A percentile compares a stretch with the other conserved stretches of the same genome.
phyloP scores from a whole-genome alignment of 2,329 filamentous ascomycete genomes.

The Nemania sp. region DNA sequence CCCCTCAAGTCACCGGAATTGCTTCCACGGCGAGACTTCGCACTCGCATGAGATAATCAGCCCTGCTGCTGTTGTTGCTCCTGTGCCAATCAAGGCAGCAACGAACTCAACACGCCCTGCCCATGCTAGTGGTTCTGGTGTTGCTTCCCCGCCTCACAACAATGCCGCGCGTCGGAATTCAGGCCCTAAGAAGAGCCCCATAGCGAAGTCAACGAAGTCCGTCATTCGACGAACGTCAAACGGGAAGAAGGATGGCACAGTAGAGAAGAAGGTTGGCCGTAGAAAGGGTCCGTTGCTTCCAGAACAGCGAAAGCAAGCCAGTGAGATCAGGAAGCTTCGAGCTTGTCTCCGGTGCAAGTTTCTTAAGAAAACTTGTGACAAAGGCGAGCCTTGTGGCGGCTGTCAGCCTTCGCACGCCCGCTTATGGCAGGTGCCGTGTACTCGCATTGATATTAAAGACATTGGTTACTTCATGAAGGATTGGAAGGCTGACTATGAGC shows the following conservation, averaged over 20 bases:
- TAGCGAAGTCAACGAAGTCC: constrained; percentile 84
- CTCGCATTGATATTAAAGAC: constrained; percentile 98
- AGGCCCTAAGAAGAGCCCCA: constrained; percentile 80
- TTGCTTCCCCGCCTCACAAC: constrained; percentile 68
- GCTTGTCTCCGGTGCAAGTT: constrained; percentile 98
- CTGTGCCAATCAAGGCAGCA: constrained; percentile 75
- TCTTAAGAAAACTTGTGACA: constrained; percentile 98
- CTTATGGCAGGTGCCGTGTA: constrained; percentile 97
- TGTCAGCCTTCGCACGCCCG: constrained; percentile 96
- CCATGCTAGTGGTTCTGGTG: constrained; percentile 70
- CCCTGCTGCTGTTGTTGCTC: constrained; percentile 74
- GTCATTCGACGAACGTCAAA: constrained; percentile 82
- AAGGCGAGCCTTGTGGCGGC: constrained; percentile 93
- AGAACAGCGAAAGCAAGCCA: constrained; percentile 95
- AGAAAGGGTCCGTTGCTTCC: constrained; percentile 90
- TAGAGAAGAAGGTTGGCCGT: constrained; percentile 92
- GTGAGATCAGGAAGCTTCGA: constrained; percentile 94
- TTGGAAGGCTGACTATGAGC: constrained; percentile 97
- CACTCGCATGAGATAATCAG: constrained; percentile 70
- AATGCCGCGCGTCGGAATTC: constrained; percentile 75
- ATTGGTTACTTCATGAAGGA: constrained; percentile 99
- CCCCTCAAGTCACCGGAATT: constrained; percentile 69
- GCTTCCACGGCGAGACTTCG: constrained; percentile 68
- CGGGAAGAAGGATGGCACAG: constrained; percentile 80
- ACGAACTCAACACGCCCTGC: constrained; percentile 70